These are phyloP conservation scores for Actinomortierella wolfii DNA, from an alignment of 371 early-diverging fungal genomes.

Conservation along the genomic window DNA sequence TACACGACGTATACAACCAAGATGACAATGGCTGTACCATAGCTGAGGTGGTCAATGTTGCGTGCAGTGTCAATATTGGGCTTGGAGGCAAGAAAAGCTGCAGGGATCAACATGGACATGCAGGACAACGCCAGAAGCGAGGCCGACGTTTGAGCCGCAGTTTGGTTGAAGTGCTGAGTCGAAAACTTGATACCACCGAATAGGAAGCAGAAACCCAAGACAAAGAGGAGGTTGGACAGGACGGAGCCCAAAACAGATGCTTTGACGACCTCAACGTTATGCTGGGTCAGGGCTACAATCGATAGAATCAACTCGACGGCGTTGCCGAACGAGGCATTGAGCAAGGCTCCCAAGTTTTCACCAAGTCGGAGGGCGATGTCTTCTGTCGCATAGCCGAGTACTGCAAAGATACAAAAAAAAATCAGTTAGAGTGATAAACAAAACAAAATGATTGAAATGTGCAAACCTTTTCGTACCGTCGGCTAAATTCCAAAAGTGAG, in stretches of 20 bases:
- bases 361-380: constrained; percentile 55
- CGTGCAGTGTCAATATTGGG: constrained; percentile 44
- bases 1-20: constrained; percentile 75
- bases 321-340: constrained; percentile 88
- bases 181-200: constrained; percentile 73
- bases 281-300: constrained; percentile 76
- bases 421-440: not conserved
- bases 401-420: constrained; percentile 3
- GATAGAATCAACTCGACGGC: constrained; percentile 86
- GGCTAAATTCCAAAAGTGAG: too few relatives aligned
- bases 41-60: constrained; percentile 62
- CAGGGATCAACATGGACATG: constrained; percentile 77
- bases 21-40: constrained; percentile 75
- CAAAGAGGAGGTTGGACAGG: constrained; percentile 82
- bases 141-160: constrained; percentile 81
- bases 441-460: too few relatives aligned
- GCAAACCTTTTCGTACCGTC: not conserved
- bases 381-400: constrained; percentile 67
- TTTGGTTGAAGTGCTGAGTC: constrained; percentile 76
- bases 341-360: constrained; percentile 84
- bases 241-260: constrained; percentile 88
- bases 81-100: constrained; percentile 68
- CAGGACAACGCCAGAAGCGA: constrained; percentile 79
- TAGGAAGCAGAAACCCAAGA: constrained; percentile 80
- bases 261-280: constrained; percentile 81